A percentile compares a stretch with the other conserved stretches of the same genome.
Evolutionary conservation across 2,329 filamentous ascomycete genomes (phyloP).

Genomic region (Cladobotryum protrusum): DNA sequence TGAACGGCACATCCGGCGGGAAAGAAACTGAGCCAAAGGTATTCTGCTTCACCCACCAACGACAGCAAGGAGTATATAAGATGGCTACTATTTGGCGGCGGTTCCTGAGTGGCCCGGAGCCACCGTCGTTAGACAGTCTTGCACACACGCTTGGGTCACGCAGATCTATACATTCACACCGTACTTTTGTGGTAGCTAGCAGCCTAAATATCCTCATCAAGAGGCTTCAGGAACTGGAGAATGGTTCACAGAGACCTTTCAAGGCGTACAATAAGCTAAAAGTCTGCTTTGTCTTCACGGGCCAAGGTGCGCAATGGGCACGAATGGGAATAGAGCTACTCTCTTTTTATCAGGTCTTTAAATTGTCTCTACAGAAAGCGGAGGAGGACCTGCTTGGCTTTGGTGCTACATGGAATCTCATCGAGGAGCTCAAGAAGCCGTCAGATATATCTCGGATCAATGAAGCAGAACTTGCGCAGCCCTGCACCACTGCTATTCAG

Average conservation of each 20-base stretch:
- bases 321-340: slow-evolving; percentile 27
- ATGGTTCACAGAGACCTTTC: neutral
- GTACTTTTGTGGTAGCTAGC: too few species aligned
- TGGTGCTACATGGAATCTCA: slow-evolving; percentile 6
- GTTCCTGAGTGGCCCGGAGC: neutral
- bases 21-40: too few species aligned
- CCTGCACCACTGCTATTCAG: slow-evolving; percentile 17
- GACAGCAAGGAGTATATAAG: neutral
- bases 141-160: neutral
- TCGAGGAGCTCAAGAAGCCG: slow-evolving; percentile 9
- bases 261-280: too few species aligned
- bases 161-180: neutral
- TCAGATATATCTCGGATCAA: slow-evolving; percentile 14
- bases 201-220: too few species aligned
- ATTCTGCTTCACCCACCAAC: too few species aligned
- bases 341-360: neutral
- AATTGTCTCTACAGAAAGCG: neutral
- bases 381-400: slow-evolving; percentile 2
- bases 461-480: slow-evolving; percentile 16
- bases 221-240: neutral
- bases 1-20: too few species aligned
- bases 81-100: neutral
- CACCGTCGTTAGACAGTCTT: neutral
- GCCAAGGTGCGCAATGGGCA: slow-evolving; percentile 29
- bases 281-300: slow-evolving; percentile 22